These are phyloP conservation scores for Ogataea zsoltii DNA, from an alignment of 805 yeast genomes.

Conservation along the genomic window DNA sequence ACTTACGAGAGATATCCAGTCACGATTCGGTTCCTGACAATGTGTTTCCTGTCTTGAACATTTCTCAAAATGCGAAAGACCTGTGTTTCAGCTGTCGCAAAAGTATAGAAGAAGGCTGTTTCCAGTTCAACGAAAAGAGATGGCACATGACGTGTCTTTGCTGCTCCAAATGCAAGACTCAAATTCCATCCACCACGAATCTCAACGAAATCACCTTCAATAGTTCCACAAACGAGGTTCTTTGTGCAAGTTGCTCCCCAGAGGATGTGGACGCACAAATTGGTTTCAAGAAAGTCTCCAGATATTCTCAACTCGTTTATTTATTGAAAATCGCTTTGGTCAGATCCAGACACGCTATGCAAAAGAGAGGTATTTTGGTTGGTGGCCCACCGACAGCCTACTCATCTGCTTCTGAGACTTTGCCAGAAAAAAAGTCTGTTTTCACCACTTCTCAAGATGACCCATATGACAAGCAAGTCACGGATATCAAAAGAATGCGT, in stretches of 20 bases:
- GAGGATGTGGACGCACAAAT: conserved; percentile 47
- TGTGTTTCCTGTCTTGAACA: conserved; percentile 42
- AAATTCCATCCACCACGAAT: conserved; percentile 40
- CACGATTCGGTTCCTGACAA: conserved; percentile 44
- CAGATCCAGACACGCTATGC: conserved; percentile 66
- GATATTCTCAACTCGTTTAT: conserved; percentile 71
- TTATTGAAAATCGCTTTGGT: conserved; percentile 81
- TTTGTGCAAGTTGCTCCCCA: conserved; percentile 66
- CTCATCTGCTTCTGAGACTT: conserved; percentile 5
- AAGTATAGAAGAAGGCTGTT: conserved; percentile 84
- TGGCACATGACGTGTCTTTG: conserved; percentile 82
- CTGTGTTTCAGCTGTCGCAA: conserved; percentile 69
- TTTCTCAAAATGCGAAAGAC: conserved; percentile 69
- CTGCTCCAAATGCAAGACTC: conserved; percentile 60
- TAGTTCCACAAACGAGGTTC: conserved; percentile 36
- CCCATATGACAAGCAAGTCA: conserved; percentile 67
- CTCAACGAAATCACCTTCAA: conserved; percentile 49
- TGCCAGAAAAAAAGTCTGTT: background rate
- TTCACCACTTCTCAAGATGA: conserved; percentile 32
- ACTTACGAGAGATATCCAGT: conserved; percentile 52
- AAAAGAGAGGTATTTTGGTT: conserved; percentile 25
- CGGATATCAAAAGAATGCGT: conserved; percentile 74
- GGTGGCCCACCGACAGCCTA: background rate
- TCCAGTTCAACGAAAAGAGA: conserved; percentile 56
- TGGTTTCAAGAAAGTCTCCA: conserved; percentile 66